A percentile compares a stretch with the other conserved stretches of the same genome.
phyloP scores from a whole-genome alignment of 768 basidiomycete species.

The Macrolepiota dolichaula region DNA sequence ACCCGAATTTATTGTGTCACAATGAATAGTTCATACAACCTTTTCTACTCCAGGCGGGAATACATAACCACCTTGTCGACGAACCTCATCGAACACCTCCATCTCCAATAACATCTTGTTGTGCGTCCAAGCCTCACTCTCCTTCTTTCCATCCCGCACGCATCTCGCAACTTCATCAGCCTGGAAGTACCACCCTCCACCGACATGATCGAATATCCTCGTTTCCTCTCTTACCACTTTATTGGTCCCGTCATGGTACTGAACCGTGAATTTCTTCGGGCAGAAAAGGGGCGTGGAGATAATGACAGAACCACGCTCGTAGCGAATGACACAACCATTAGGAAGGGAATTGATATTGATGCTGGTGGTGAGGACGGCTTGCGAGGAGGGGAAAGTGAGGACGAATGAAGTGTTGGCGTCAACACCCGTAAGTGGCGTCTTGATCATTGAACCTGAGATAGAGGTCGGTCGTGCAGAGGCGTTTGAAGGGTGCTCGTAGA shows the following conservation, averaged over 20 bases:
- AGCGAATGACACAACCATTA: slow-evolving; percentile 66
- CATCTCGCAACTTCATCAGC: slow-evolving; percentile 87
- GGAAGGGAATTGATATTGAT: slow-evolving; percentile 47
- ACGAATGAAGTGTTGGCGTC: slow-evolving; percentile 76
- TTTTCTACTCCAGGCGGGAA: slow-evolving; percentile 66
- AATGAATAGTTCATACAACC: slow-evolving; percentile 22
- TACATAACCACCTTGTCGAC: slow-evolving; percentile 62
- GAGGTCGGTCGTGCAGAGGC: slow-evolving; percentile 50
- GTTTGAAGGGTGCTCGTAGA: slow-evolving; percentile 82
- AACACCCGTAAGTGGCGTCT: slow-evolving; percentile 74
- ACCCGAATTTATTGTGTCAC: neutral
- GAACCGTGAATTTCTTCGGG: slow-evolving; percentile 62
- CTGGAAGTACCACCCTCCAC: slow-evolving; percentile 79
- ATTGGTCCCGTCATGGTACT: slow-evolving; percentile 48
- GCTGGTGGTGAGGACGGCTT: slow-evolving; percentile 71
- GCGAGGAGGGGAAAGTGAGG: slow-evolving; percentile 66
- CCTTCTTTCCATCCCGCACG: slow-evolving; percentile 65
- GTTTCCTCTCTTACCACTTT: slow-evolving; percentile 48
- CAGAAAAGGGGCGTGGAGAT: slow-evolving; percentile 66
- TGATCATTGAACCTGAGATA: slow-evolving; percentile 70
- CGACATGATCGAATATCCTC: slow-evolving; percentile 53
- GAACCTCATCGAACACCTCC: slow-evolving; percentile 84
- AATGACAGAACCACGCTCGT: slow-evolving; percentile 66
- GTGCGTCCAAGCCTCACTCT: slow-evolving; percentile 74
- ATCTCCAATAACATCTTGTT: slow-evolving; percentile 80